A percentile compares a stretch with the other conserved stretches of the same genome.
Evolutionary conservation across 768 basidiomycete genomes (phyloP).

Genomic region (Suillus hirtellus): DNA sequence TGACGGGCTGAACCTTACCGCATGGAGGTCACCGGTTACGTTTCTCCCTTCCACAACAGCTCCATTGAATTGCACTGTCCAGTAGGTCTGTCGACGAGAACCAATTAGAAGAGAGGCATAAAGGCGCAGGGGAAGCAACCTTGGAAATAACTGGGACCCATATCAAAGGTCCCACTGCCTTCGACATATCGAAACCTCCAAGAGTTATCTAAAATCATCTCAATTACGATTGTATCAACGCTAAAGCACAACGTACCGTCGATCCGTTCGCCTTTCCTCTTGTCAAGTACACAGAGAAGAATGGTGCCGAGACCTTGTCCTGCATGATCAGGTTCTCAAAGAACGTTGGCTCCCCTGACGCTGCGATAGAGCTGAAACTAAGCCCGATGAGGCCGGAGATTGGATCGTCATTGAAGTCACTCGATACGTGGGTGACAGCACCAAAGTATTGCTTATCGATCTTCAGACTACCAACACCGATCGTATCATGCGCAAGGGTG

Average conservation of each 20-base stretch:
- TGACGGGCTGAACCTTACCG: slow-evolving; percentile 21
- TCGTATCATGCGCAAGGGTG: slow-evolving; percentile 48
- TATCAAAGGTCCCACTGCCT: slow-evolving; percentile 26
- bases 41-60: slow-evolving; percentile 36
- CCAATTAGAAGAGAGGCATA: not conserved
- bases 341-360: slow-evolving; percentile 48
- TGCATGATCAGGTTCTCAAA: slow-evolving; percentile 62
- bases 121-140: slow-evolving; percentile 23
- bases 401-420: slow-evolving; percentile 53
- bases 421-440: slow-evolving; percentile 45
- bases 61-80: slow-evolving; percentile 54
- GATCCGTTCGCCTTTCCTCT: slow-evolving; percentile 42
- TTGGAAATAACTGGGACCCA: slow-evolving; percentile 41
- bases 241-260: slow-evolving; percentile 37
- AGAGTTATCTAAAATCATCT: slow-evolving; percentile 10
- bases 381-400: slow-evolving; percentile 62
- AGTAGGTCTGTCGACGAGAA: slow-evolving; percentile 50
- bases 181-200: slow-evolving; percentile 38
- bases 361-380: slow-evolving; percentile 59
- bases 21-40: slow-evolving; percentile 5
- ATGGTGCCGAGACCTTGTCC: slow-evolving; percentile 41
- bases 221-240: not conserved
- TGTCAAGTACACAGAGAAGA: slow-evolving; percentile 61
- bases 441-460: slow-evolving; percentile 56
- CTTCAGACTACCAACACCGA: slow-evolving; percentile 46